Base-by-base conservation (phyloP, 805 yeast species). In the Candida methanosorbosa region DNA sequence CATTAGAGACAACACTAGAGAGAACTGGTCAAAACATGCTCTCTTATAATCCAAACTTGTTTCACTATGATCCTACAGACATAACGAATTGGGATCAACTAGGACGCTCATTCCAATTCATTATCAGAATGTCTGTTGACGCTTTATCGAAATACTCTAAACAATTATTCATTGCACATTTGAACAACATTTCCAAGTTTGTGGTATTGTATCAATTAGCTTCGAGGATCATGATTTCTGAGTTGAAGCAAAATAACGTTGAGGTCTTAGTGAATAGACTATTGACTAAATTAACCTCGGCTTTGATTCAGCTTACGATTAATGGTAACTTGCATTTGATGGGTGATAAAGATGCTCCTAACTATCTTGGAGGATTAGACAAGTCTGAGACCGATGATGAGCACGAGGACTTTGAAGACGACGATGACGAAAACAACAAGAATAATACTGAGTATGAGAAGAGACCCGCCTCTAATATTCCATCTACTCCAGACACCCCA, bases 301-400 rank as follows among this genome's bases (percentile, higher is more conserved):
- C 79, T 1, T 66, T 76, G 38, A 70, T 84, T 3, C 81, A 75
- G 38, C 66, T 82, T 37, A 75, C 77, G 38, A 71, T 80, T 37
- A 77, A 77, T 48, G 81, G 84, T 8, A 64, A 70, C 32, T 50
- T 81, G n/a, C 81, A 73, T 50, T 60, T 81, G 35, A 61, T 64
- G 30, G 60, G 64, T 14, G 38, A 40, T 30, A 37, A 39, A 18
- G 41, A 40, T 26, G 35, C 50, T 5, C 50, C 48, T 5, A 42
- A 49, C 28, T 49, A 41, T 33, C 33, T 49, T 19, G 55, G 53
- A 4, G 44, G 44, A 5, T 35, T 49, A 27, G 32, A 35, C 13
- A 17, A 13, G 12, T 17, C 21, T 14, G 33, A 30, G 11, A 27
- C n/a, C 11, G 21, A 16, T n/a, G 34, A 22, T 8, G 16, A 15